Evolutionary conservation across 1,284 basidiomycete genomes (phyloP), one percentile per base, ranked within the genome.

Genomic region (Irpex rosettiformis): DNA sequence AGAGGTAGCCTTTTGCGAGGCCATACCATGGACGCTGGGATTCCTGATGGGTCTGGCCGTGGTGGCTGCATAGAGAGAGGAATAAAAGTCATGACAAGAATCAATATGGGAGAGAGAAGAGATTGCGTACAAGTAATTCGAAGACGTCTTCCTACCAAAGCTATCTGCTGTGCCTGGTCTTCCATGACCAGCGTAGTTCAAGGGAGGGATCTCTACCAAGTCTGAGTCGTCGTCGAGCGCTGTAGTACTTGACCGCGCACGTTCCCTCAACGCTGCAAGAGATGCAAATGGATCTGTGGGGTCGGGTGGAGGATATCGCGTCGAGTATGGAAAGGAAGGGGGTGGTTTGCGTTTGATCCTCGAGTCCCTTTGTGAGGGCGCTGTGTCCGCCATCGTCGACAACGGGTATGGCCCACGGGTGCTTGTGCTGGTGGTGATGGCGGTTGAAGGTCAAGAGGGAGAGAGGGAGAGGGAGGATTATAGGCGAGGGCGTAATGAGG

Each of bases 281-380:
- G 82, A 77, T 1, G 78, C 81, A 65, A 84, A 84, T 1, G 82
- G 82, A 65, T 84, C 81, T 21, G 61, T 62, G 18, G 81, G 81
- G 67, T 85, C 82, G 25, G 81, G 81, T 2, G 70, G 66, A 8
- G 83, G 82, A 66, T 83, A 84, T 53, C 76, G 73, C 51, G 74
- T 67, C 2, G 74, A 72, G 60, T 73, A 66, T 48, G 77, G 75
- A 61, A 79, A 72, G 21, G 68, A 57, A 1, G 81, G 81, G 1
- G 79, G 69, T 1, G 79, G 80, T 64, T 82, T 83, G 48, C 81
- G 79, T 65, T 71, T 80, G 65, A 82, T 63, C 21, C 65, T 48
- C 24, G 52, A 28, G 10, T 40, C 33, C 33, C 33, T 40, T 16
- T 40, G 33, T 13, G 33, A 40, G 13, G 33, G 33, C 4, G 33